Conservation (phyloP, 2,329 filamentous ascomycete species). For the Fusarium ambrosium region DNA sequence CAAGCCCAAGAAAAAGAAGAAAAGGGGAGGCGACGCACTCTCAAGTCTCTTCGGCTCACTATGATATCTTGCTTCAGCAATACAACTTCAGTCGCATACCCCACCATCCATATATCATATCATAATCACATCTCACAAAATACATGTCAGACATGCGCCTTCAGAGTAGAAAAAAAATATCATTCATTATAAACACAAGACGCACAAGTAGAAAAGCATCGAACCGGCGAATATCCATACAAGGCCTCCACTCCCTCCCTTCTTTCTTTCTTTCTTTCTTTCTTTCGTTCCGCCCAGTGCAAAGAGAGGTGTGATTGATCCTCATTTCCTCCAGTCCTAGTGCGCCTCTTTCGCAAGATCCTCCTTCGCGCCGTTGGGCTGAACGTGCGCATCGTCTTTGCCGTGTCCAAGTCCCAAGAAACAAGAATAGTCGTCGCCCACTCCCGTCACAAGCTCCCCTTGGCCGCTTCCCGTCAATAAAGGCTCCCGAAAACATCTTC, state of each 20-base stretch:
- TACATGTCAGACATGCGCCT: not conserved
- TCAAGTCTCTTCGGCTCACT: constrained; percentile 79
- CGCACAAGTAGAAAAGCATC: constrained; percentile 39
- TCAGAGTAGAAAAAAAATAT: constrained; percentile 33
- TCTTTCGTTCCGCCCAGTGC: constrained; percentile 41
- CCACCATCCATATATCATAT: not conserved
- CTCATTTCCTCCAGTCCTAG: constrained; percentile 44
- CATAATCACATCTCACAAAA: constrained; percentile 2
- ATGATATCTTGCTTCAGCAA: constrained; percentile 6
- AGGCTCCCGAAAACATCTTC: constrained; percentile 22
- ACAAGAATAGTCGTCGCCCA: constrained; percentile 39
- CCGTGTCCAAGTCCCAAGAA: constrained; percentile 42
- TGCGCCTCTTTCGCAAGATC: constrained; percentile 46
- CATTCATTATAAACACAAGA: constrained; percentile 48
- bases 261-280: not conserved
- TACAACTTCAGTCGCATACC: not conserved
- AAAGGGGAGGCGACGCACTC: constrained; percentile 73
- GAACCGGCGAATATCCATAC: constrained; percentile 41
- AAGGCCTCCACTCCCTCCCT: constrained; percentile 29
- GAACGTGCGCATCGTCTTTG: constrained; percentile 31
- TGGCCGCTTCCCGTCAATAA: constrained; percentile 26
- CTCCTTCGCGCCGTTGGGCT: constrained; percentile 37
- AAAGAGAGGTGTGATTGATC: constrained; percentile 40
- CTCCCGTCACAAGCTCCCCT: constrained; percentile 29
- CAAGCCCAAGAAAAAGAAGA: constrained; percentile 68